A percentile compares a stretch with the other conserved stretches of the same genome.
These are phyloP conservation scores for Ascochyta viciae-villosae DNA, from an alignment of 2,329 filamentous ascomycete genomes.

Conservation along the genomic window DNA sequence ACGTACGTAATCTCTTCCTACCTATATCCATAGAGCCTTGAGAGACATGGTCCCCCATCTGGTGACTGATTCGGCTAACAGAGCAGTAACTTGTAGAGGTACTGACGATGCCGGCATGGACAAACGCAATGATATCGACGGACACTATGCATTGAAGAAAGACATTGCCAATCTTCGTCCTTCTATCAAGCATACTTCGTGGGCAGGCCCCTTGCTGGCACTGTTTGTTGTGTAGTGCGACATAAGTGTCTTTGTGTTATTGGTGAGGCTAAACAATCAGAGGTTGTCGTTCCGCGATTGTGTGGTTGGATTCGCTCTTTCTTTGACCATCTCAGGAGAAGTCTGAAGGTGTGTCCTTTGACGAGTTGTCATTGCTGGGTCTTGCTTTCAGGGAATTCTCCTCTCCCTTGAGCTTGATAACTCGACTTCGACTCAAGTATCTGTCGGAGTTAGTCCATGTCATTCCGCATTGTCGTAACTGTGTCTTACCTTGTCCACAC, in stretches of 20 bases:
- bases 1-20: not conserved
- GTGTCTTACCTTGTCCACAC: constrained; percentile 30
- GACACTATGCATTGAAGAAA: not conserved
- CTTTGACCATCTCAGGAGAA: not conserved
- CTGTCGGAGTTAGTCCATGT: constrained; percentile 17
- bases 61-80: not conserved
- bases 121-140: not conserved
- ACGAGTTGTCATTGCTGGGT: not conserved
- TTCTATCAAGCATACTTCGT: not conserved
- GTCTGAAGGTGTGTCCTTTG: not conserved
- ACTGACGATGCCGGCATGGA: not conserved
- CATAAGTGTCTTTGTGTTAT: not conserved
- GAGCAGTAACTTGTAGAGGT: not conserved
- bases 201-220: not conserved
- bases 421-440: constrained; percentile 13
- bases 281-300: not conserved
- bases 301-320: not conserved
- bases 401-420: constrained; percentile 31
- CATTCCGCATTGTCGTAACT: not conserved
- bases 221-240: not conserved
- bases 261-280: not conserved
- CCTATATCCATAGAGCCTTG: not conserved
- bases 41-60: not conserved
- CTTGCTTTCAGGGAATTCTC: constrained; percentile 28
- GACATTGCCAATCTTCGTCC: not conserved